Evolutionary conservation across 2,329 filamentous ascomycete species (phyloP), one percentile per base, ranked within the genome.

Genomic region (Zymoseptoria brevis): DNA sequence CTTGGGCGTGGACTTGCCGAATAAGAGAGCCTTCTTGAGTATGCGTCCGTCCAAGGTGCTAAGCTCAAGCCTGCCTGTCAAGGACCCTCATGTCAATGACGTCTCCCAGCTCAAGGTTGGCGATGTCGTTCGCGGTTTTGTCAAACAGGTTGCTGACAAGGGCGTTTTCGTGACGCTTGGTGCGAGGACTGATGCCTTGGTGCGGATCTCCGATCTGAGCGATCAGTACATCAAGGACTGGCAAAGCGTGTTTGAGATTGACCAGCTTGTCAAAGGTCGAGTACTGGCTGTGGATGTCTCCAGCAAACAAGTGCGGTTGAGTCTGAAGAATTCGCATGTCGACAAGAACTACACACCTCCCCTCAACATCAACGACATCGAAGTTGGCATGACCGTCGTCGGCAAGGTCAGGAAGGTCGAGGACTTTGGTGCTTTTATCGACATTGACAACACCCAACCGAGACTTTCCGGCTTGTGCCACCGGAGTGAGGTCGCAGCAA

Each of bases 401-500:
- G 94, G 92, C 54, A 96, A 90, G 71, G 85, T 99, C 58, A 87
- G 92, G 68, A 96, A 95, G 75, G 91, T 97, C 1, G 90, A 96
- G 70, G 89, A 96, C 30, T 99, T 92, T 72, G 94, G 94, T 64
- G 93, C 93, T 4, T 99, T 99, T 73, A 88, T 99, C 67, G 84
- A 95, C 50, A 79, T 99, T 19, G 90, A 96, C 73, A 86, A 88
- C 61, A 95, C 92, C 4, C 68, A 69, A 41, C 81, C 84, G 57
- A 96, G 96, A 66, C 85, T 99, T 62, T 96, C 93, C 67, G 94
- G 94, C 62, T 81, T 99, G 8, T 97, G 93, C 73, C 94, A 99
- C 73, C 85, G 89, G 62, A 93, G 86, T 64, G 87, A 99, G 72
- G 91, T 99, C 82, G 92, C 94, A 0, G 90, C 96, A 65, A 86